phyloP scores from a whole-genome alignment of 2,329 filamentous ascomycete species.

The Neopestalotiopsis sp. region DNA sequence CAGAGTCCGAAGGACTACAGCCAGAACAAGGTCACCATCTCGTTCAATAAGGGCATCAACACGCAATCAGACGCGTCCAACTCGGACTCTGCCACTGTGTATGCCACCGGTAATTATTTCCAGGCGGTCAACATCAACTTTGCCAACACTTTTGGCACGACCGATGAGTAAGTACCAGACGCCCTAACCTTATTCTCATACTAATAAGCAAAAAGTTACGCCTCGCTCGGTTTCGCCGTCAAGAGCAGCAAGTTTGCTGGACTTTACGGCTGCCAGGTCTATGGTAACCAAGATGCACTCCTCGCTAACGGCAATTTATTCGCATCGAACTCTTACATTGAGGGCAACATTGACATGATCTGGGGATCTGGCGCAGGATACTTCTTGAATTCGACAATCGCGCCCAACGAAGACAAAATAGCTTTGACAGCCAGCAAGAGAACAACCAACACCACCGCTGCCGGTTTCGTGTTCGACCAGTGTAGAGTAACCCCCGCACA shows the following conservation, averaged over 20 bases:
- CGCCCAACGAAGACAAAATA: constrained; percentile 37
- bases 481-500: constrained; percentile 46
- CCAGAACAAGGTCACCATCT: constrained; percentile 32
- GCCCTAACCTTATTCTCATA: not conserved
- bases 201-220: constrained; percentile 29
- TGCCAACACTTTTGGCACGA: constrained; percentile 42
- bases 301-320: constrained; percentile 48
- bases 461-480: constrained; percentile 49
- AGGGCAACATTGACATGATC: constrained; percentile 49
- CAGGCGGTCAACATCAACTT: constrained; percentile 46
- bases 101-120: constrained; percentile 45
- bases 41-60: constrained; percentile 37
- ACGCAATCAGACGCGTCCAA: constrained; percentile 42
- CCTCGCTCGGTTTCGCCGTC: constrained; percentile 46
- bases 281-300: constrained; percentile 56
- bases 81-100: constrained; percentile 45
- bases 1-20: constrained; percentile 41
- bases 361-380: constrained; percentile 49
- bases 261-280: constrained; percentile 51
- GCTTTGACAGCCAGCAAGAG: constrained; percentile 44
- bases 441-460: constrained; percentile 41
- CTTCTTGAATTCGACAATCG: constrained; percentile 43
- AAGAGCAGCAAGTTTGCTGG: constrained; percentile 47
- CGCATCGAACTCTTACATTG: constrained; percentile 44
- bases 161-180: constrained; percentile 30